These are phyloP conservation scores for Taiozyma sp. DNA, from an alignment of 1,139 yeast species.

Conservation along the genomic window DNA sequence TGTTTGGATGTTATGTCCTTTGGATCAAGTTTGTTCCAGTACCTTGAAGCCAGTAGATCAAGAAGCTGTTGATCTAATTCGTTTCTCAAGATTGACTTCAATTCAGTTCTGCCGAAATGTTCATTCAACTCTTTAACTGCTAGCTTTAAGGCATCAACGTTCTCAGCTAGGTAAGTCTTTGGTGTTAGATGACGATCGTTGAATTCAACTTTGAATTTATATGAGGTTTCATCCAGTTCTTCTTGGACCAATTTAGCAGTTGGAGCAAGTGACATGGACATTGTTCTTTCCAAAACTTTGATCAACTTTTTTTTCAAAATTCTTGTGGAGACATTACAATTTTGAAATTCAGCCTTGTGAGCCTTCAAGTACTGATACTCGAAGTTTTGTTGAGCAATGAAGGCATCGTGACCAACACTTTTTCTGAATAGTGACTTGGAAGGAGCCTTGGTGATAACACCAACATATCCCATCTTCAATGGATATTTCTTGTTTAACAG, in stretches of 20 bases:
- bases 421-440: conserved; percentile 29
- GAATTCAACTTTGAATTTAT: conserved; percentile 92
- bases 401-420: conserved; percentile 34
- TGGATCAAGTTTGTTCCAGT: conserved; percentile 58
- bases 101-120: conserved; percentile 76
- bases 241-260: conserved; percentile 82
- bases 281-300: conserved; percentile 80
- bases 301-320: conserved; percentile 74
- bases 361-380: conserved; percentile 56
- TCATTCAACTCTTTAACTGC: conserved; percentile 85
- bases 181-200: conserved; percentile 93
- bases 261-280: conserved; percentile 86
- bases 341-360: conserved; percentile 52
- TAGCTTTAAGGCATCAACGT: conserved; percentile 79
- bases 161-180: conserved; percentile 87
- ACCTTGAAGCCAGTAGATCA: conserved; percentile 81
- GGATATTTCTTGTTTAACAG: conserved; percentile 82
- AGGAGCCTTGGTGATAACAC: conserved; percentile 86
- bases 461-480: conserved; percentile 92
- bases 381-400: conserved; percentile 58
- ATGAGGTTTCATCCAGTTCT: conserved; percentile 90
- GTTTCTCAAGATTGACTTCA: conserved; percentile 70
- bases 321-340: conserved; percentile 74
- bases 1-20: conserved; percentile 13
- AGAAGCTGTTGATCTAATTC: conserved; percentile 86